phyloP scores from a whole-genome alignment of 2,329 filamentous ascomycete genomes.

The Pseudogymnoascus sp. region DNA sequence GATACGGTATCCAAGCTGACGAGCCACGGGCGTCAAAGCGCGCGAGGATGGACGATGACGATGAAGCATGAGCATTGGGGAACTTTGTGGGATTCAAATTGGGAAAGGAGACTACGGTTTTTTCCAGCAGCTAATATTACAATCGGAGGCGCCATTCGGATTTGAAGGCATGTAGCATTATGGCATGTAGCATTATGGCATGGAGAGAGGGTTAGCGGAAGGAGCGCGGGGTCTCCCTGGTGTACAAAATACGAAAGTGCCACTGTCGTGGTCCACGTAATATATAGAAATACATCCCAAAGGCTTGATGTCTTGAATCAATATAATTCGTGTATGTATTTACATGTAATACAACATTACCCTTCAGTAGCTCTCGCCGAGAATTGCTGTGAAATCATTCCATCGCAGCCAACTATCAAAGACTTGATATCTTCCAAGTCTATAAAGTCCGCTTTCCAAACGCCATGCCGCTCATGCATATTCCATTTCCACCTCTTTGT shows the following conservation, averaged over 20 bases:
- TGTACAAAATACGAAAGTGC: not conserved
- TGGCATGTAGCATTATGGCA: constrained; percentile 7
- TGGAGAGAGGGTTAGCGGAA: not conserved
- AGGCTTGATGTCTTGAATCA: not conserved
- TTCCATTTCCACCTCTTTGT: constrained; percentile 7
- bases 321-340: constrained; percentile 7
- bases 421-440: not conserved
- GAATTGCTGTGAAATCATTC: constrained; percentile 6
- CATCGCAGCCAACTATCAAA: constrained; percentile 1
- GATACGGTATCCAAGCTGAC: constrained; percentile 67
- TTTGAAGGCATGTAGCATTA: constrained; percentile 7
- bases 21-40: constrained; percentile 58
- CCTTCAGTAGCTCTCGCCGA: not conserved
- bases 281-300: not conserved
- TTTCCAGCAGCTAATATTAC: not conserved
- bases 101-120: not conserved
- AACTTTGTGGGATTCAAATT: not conserved
- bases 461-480: constrained; percentile 9
- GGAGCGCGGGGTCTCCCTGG: not conserved
- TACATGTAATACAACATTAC: not conserved
- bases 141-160: not conserved
- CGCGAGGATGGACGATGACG: constrained; percentile 70
- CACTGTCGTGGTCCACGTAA: not conserved
- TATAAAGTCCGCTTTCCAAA: constrained; percentile 5
- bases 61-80: constrained; percentile 35